Base-by-base conservation (phyloP, 2,329 filamentous ascomycete genomes). In the Colletotrichum sp. region DNA sequence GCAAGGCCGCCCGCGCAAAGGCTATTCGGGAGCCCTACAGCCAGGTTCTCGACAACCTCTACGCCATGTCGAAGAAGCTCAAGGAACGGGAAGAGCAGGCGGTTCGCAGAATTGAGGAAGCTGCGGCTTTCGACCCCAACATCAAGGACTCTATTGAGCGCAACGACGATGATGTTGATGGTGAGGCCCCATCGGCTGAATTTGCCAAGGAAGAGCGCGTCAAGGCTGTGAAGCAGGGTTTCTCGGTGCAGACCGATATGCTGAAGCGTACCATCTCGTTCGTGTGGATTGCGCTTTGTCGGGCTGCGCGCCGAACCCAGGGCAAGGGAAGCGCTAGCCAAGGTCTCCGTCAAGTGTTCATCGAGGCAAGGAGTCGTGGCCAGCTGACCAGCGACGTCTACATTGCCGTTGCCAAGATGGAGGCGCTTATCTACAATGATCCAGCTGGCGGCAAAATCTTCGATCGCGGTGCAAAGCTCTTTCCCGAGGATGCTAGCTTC, bases 371-470 rank as follows among this genome's bases (percentile, higher is more conserved):
- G 38, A 93, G 94, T 79, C 92, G 93, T 76, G 97, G 97, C 21
- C 93, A 95, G 67, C 90, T 99, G 59, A 97, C 95, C 9, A 98
- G 95, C 78, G 97, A 98, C 81, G 95, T 98, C 8, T 99, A 99
- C 81, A 94, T 98, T 68, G 95, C 95, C 1, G 95, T 95, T 77
- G 97, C 97, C 18, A 88, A 98, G 73, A 94, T 99, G 80, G 97
- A 99, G 82, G 96, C 97, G 81, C 93, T 98, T 78, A 97, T 97
- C 77, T 99, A 99, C 84, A 97, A 98, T 80, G 97, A 98, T 79
- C 91, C 93, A 1, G 95, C 97, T 1, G 96, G 96, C 2, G 94
- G 94, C 57, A 98, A 97, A 85, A 98, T 99, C 74, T 98, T 98
- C 77, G 97, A 99, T 81, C 93, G 96, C 59, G 97, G 97, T 24